Base-by-base conservation (phyloP, 441 rosid species). In the Biscutella laevigata region DNA sequence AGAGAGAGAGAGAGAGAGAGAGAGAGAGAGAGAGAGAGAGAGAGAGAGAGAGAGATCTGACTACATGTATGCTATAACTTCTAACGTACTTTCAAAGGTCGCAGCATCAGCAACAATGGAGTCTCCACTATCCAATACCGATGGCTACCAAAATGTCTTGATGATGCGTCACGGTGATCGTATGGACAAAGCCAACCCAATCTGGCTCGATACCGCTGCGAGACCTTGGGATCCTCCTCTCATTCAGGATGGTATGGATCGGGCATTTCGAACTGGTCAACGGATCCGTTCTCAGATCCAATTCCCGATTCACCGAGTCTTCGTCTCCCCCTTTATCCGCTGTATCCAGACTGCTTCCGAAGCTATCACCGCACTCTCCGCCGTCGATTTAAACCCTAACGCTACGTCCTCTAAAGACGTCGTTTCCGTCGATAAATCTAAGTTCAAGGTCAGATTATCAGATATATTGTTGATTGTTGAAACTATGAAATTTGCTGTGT, bases 131-230 rank as follows among this genome's bases (percentile, higher is more conserved):
- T 20, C 39, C 4, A 53, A 37, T 5, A 0, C 9, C 13, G 29
- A 38, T 39, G 12, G 43, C 10, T 53, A 46, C 57, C 97, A 86
- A 53, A 72, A 77, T 67, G 75, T 89, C 34, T 63, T 89, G 56
- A 84, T 89, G 40, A 70, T 86, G 91, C 73, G 97, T 39, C 97
- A 89, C 69, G 94, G 94, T 28, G 95, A 89, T 60, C 91, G 97
- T 37, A 60, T 79, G 35, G 97, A 86, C 66, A 57, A 68, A 62
- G 27, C 71, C 58, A 74, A 80, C 1, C 81, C 82, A 4, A 44
- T 48, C 24, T 89, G 97, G 97, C 66, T 53, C 12, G 21, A 53
- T n/a, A 70, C 76, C 2, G 91, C 95, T 5, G 28, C 68, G 0
- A 66, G 83, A 57, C 95, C 88, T 0, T 86, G 97, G 97, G 97